phyloP scores from a whole-genome alignment of 106 monocot genomes.

The Vanilla planifolia region DNA sequence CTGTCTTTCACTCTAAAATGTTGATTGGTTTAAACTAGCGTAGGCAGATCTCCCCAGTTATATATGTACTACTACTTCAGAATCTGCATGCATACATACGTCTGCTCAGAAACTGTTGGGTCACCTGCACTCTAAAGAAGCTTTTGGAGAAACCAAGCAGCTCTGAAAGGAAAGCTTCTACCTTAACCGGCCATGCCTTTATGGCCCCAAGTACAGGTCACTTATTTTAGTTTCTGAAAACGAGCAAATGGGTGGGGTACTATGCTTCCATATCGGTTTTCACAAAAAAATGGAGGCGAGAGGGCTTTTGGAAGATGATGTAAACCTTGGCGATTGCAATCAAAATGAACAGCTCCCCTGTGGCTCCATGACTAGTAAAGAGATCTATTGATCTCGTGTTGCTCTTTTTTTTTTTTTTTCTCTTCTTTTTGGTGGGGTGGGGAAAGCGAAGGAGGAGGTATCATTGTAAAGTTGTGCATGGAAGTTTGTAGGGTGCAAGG shows the following conservation, averaged over 20 bases:
- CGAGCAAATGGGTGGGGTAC: not conserved
- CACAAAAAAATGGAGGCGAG: slow-evolving; percentile 7
- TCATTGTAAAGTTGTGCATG: too few species aligned
- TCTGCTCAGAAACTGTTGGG: not conserved
- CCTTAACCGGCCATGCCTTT: not conserved
- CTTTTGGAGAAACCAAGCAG: not conserved
- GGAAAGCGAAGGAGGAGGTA: too few species aligned
- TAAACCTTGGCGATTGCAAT: not conserved
- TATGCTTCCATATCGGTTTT: slow-evolving; percentile 9
- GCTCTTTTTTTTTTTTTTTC: not conserved
- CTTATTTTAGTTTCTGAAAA: slow-evolving; percentile 11
- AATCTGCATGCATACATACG: not conserved
- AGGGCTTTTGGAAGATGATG: not conserved
- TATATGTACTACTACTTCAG: not conserved
- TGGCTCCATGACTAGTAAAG: too few species aligned
- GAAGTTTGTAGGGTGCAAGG: too few species aligned
- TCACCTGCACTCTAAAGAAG: not conserved
- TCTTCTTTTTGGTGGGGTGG: not conserved
- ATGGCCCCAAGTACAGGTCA: not conserved
- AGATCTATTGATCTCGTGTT: too few species aligned
- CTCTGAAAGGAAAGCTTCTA: not conserved
- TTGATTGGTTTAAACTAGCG: too few species aligned
- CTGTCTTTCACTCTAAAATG: slow-evolving; percentile 17
- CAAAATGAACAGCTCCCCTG: slow-evolving; percentile 6
- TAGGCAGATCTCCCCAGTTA: not conserved